Conservation (phyloP, 352 stramenopile species). For the Pythium sukuiense region DNA sequence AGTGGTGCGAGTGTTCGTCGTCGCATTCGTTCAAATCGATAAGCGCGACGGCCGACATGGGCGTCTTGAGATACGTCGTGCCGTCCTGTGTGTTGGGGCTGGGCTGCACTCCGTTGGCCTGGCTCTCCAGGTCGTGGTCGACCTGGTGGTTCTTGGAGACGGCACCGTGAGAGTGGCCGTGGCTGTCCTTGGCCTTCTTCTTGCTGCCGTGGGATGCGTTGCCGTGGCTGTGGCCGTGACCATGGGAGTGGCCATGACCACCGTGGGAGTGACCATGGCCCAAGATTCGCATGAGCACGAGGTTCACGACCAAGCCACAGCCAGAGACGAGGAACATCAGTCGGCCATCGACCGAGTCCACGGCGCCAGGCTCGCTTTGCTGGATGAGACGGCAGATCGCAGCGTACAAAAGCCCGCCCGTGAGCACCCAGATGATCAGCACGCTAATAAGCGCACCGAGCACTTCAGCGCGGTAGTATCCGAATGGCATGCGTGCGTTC, state of each 20-base stretch:
- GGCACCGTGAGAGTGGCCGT: slow-evolving; percentile 30
- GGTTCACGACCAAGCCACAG: slow-evolving; percentile 94
- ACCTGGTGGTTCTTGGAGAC: slow-evolving; percentile 25
- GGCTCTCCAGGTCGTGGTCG: slow-evolving; percentile 27
- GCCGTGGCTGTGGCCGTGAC: slow-evolving; percentile 38
- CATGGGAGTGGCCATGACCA: slow-evolving; percentile 48
- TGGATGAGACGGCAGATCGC: slow-evolving; percentile 86
- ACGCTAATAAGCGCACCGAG: slow-evolving; percentile 95
- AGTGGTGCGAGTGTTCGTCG: slow-evolving; percentile 27
- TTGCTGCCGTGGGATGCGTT: slow-evolving; percentile 1
- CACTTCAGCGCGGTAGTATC: slow-evolving; percentile 96
- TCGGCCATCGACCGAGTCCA: slow-evolving; percentile 87
- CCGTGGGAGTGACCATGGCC: slow-evolving; percentile 66
- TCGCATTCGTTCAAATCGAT: slow-evolving; percentile 44
- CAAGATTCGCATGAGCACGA: slow-evolving; percentile 93
- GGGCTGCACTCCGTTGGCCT: slow-evolving; percentile 36
- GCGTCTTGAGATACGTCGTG: slow-evolving; percentile 60
- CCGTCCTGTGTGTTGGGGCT: slow-evolving; percentile 43
- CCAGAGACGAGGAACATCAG: slow-evolving; percentile 95
- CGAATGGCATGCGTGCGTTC: slow-evolving; percentile 87
- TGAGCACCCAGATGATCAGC: slow-evolving; percentile 94
- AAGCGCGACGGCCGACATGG: slow-evolving; percentile 75
- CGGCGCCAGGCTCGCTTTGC: slow-evolving; percentile 34
- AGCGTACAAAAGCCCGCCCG: slow-evolving; percentile 88
- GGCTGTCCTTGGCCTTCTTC: slow-evolving; percentile 13